phyloP scores from a whole-genome alignment of 257 asterid genomes.

The Verbascum thapsus region DNA sequence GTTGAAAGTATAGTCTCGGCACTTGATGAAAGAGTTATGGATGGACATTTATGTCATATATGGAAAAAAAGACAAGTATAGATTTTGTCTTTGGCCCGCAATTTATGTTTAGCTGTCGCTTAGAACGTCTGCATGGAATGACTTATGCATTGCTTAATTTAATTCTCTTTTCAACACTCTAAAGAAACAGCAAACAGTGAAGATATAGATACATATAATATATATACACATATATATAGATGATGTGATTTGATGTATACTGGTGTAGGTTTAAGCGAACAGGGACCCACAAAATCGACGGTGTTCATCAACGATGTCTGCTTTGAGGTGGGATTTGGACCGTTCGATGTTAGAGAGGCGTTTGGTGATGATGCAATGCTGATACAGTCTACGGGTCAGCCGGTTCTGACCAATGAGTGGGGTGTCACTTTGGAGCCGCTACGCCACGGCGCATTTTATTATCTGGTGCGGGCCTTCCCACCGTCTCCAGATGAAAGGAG shows the following conservation, averaged over 20 bases:
- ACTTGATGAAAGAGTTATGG: constrained; percentile 25
- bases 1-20: constrained; percentile 24
- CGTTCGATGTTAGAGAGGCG: constrained; percentile 69
- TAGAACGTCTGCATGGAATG: constrained; percentile 48
- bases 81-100: constrained; percentile 37
- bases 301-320: constrained; percentile 85
- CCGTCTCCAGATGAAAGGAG: constrained; percentile 36
- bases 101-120: constrained; percentile 38
- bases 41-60: constrained; percentile 35
- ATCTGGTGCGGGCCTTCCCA: constrained; percentile 61
- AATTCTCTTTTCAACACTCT: no score
- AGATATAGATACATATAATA: constrained; percentile 2
- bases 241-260: constrained; percentile 33
- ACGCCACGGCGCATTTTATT: constrained; percentile 77
- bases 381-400: constrained; percentile 71
- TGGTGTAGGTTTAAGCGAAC: constrained; percentile 47
- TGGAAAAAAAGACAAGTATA: constrained; percentile 35
- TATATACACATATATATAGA: no score
- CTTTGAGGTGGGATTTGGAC: constrained; percentile 63
- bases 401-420: constrained; percentile 74
- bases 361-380: constrained; percentile 81
- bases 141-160: no score
- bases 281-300: constrained; percentile 46
- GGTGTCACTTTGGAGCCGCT: constrained; percentile 79
- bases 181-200: no score